These are phyloP conservation scores for Picea glauca DNA, from an alignment of 75 land plant species.

Conservation along the genomic window DNA sequence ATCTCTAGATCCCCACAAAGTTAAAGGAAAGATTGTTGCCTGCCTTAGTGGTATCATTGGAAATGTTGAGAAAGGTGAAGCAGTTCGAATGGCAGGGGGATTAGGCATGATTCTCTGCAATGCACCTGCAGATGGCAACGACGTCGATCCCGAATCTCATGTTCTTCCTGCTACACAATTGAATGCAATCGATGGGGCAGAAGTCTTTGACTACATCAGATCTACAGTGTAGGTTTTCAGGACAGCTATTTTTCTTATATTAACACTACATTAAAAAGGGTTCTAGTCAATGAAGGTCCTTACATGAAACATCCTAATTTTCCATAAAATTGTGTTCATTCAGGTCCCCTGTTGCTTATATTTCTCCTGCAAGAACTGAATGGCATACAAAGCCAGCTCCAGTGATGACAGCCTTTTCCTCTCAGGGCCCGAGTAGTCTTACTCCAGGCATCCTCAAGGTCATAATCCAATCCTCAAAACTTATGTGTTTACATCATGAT, in stretches of 20 bases:
- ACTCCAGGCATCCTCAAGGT: conserved; percentile 57
- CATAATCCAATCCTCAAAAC: background rate
- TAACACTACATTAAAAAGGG: background rate
- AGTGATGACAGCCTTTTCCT: conserved; percentile 62
- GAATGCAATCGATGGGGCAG: conserved; percentile 19
- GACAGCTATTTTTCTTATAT: background rate
- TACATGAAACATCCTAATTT: background rate
- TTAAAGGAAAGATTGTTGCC: conserved; percentile 55
- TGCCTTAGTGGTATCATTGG: conserved; percentile 32
- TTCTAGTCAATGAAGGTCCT: background rate
- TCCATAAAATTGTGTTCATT: conserved; percentile 5
- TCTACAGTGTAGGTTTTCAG: conserved; percentile 28
- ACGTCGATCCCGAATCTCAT: conserved; percentile 48
- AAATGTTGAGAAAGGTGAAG: conserved; percentile 40
- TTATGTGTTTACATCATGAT: background rate
- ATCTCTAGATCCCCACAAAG: conserved; percentile 39
- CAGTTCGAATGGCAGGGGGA: conserved; percentile 44
- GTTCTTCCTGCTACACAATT: too few relatives aligned
- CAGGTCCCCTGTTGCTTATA: conserved; percentile 43
- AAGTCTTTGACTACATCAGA: conserved; percentile 44
- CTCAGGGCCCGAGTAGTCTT: conserved; percentile 56
- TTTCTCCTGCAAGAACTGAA: conserved; percentile 23
- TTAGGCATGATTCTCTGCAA: conserved; percentile 65
- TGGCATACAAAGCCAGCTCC: conserved; percentile 45
- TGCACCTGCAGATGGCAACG: conserved; percentile 21